Conservation (phyloP, 2,329 filamentous ascomycete species). For the Venturia pyrina region DNA sequence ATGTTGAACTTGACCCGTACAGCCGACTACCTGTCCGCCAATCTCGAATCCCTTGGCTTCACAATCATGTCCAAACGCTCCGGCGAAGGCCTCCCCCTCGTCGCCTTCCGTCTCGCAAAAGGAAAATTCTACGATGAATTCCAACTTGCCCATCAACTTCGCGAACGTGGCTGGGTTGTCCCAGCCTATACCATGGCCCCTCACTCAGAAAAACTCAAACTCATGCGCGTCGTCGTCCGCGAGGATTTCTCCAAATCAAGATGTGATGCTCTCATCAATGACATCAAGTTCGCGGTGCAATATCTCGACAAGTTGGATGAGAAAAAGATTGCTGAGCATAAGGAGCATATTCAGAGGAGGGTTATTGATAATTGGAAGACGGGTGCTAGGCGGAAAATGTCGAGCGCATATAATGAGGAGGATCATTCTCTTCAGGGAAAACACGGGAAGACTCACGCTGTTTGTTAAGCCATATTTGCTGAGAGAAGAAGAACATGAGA, state of each 20-base stretch:
- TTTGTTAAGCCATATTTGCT: slow-evolving; percentile 49
- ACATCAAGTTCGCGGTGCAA: slow-evolving; percentile 68
- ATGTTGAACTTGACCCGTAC: slow-evolving; percentile 69
- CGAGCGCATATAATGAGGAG: slow-evolving; percentile 52
- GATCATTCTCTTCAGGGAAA: slow-evolving; percentile 82
- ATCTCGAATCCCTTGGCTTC: slow-evolving; percentile 68
- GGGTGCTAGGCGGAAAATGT: slow-evolving; percentile 1
- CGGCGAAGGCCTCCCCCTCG: slow-evolving; percentile 74
- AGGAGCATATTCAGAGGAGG: slow-evolving; percentile 41
- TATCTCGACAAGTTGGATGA: slow-evolving; percentile 66
- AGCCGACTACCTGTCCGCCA: slow-evolving; percentile 72
- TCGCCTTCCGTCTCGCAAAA: slow-evolving; percentile 70
- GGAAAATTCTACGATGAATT: slow-evolving; percentile 45
- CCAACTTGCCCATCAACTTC: slow-evolving; percentile 65
- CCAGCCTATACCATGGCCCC: slow-evolving; percentile 86
- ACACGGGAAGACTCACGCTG: slow-evolving; percentile 78
- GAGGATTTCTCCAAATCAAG: slow-evolving; percentile 81
- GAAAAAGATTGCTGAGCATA: slow-evolving; percentile 58
- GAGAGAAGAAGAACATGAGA: too few relatives aligned
- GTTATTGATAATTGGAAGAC: slow-evolving; percentile 8
- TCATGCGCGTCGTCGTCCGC: slow-evolving; percentile 84
- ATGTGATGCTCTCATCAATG: slow-evolving; percentile 66
- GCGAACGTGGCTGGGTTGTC: slow-evolving; percentile 83
- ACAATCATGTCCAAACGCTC: slow-evolving; percentile 74
- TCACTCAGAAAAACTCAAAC: slow-evolving; percentile 70